Evolutionary conservation across 371 early-diverging fungal genomes (phyloP), one percentile per base, ranked within the genome.

Genomic region (Fennellomyces sp.): DNA sequence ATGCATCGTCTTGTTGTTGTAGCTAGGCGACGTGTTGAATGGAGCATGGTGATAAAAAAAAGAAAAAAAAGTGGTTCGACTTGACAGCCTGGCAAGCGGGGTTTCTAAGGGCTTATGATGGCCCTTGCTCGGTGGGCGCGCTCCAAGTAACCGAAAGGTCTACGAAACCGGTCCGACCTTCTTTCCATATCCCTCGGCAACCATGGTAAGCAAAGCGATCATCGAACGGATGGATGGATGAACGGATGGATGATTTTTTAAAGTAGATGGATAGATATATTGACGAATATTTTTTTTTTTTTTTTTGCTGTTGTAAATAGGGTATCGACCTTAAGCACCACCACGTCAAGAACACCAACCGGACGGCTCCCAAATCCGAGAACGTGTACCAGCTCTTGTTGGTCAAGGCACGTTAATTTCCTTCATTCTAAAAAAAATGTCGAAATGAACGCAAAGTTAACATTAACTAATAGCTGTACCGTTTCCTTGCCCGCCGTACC

Each of bases 401-500:
- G 80, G 95, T 96, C 73, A 96, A 97, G 91, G 92, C 90, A 84
- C 50, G 54, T 45, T 21, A 8, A 45, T 45, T 52, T n/a, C 35
- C 21, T 8, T 26, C 11, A 13, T 55, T 21, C 8, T 59, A 28
- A 25, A 17, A 41, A 41, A 21, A 47, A 21, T 11, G 42, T 27
- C 23, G 17, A 39, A 33, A 30, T n/a, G 19, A 17, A 33, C 11
- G 52, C 15, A 33, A 41, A 51, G 12, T 6, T n/a, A 45, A 58
- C 21, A 13, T 19, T 55, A 10, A 36, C 19, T 11, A 27, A 25
- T 53, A 96, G 97, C 88, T 98, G 70, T 98, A 97, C 89, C 89
- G 95, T 76, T 97, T 95, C 92, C 89, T 98, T 62, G 96, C 97
- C 63, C 96, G 99, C 86, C 93, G 98, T 78, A 99, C 99, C 71